Evolutionary conservation across 108 stramenopile species (phyloP), one percentile per base, ranked within the genome.

Genomic region (Parmales sp.): DNA sequence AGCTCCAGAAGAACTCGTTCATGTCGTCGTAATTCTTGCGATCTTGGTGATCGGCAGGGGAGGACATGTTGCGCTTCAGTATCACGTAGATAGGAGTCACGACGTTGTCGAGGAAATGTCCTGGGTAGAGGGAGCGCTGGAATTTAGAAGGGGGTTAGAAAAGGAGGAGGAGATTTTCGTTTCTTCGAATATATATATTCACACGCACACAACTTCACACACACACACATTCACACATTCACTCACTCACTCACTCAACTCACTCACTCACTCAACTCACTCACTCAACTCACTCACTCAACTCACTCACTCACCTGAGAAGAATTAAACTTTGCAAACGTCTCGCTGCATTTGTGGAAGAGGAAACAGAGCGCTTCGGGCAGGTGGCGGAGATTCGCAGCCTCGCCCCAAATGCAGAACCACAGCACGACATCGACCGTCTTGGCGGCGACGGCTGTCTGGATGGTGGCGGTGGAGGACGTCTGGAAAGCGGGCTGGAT

Each of bases 1-100:
- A 80, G 9, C 90, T 91, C 97, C 97, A 98, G 79, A 98, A 98
- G 82, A 96, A 98, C 77, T 98, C 97, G 71, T 98, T 98, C 78
- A 93, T 90, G 72, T 98, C 97, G 64, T 98, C 97, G 74, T 98
- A 98, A 81, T 95, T 98, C 51, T 91, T 85, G 48, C 80, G 86
- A 65, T 91, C 85, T 54, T 73, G 65, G 64, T 96, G 93, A 64
- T 96, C 95, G 9, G 76, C 69, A 37, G 81, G 82, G 16, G 81
- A 83, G 73, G 80, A 86, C 85, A 91, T 89, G 66, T 75, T 88
- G 89, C 89, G 54, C 25, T 60, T 45, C n/a, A 93, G 74, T 67
- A 95, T 82, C 37, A 87, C 78, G 63, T 87, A 98, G 44, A 98
- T 87, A 2, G 97, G 97, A 2, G 83, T 74, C 20, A 98, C 86